Base-by-base conservation (phyloP, 768 basidiomycete genomes). In the Amanita muscaria region DNA sequence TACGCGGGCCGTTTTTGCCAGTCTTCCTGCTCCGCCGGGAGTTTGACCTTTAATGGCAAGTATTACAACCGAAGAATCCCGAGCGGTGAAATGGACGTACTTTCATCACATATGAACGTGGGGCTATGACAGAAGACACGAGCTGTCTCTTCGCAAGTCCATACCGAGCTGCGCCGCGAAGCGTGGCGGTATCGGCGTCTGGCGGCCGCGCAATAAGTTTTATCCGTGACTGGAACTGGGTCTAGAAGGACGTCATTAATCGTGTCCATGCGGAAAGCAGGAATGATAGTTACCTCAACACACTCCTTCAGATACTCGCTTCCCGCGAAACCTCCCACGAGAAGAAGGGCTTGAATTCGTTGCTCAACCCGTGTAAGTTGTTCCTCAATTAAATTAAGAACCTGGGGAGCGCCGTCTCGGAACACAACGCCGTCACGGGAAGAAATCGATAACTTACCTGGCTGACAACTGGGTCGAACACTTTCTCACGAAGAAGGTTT, bases 291-390 rank as follows among this genome's bases (percentile, higher is more conserved):
- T 42, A 81, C 86, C 71, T 88, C 74, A 31, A 91, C 82, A 49
- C 78, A 75, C 56, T 77, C 72, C 64, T 84, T 88, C 51, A 91
- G 68, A 62, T 93, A 91, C 58, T 88, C 82, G 60, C 84, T 84
- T 5, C 82, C 86, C 39, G 83, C 83, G 61, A 93, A 93, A 43
- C 89, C 89, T 63, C 89, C 89, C 58, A 93, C 88, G 55, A 92
- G 77, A 52, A 93, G 76, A 41, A 93, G 65, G 7, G 88, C 89
- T 69, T 91, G 79, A 58, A 91, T 76, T 36, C 68, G 68, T 56
- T 85, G 81, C 57, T 83, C 74, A 41, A 83, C 70, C 59, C 72
- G 76, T 50, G 65, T 65, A 40, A 79, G 67, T 62, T 90, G 88
- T 16, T 81, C 80, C 53, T 88, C 85, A 53, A 91, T 79, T 54